A percentile compares a stretch with the other conserved stretches of the same genome.
Conservation (phyloP, 805 yeast species). For the Candida chilensis region DNA sequence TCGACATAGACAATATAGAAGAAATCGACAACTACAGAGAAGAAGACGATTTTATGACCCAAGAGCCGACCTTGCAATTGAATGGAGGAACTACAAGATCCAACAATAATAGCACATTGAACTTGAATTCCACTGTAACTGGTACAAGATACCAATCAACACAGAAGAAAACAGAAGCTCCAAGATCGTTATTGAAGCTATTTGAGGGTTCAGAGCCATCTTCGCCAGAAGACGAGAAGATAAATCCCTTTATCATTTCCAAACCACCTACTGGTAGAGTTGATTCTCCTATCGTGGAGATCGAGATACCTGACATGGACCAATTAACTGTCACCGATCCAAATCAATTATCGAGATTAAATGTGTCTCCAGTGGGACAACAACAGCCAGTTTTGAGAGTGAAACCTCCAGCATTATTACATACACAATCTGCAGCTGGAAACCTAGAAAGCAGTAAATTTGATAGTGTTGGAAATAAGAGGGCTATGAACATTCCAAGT, state of each 20-base stretch:
- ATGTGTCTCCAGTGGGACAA: too few species aligned
- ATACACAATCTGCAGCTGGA: conserved; percentile 33
- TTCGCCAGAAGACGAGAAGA: conserved; percentile 2
- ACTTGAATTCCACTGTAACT: too few species aligned
- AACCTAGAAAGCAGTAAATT: conserved; percentile 22
- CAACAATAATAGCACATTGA: neutral
- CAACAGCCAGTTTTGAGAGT: conserved; percentile 15
- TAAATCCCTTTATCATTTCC: neutral
- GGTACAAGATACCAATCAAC: too few species aligned
- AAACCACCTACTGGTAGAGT: conserved; percentile 15
- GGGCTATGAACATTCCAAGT: conserved; percentile 1
- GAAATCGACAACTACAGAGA: too few species aligned
- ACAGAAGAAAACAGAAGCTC: conserved; percentile 39
- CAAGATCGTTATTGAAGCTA: conserved; percentile 61
- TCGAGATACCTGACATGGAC: conserved; percentile 67
- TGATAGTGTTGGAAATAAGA: too few species aligned
- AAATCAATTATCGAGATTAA: conserved; percentile 1
- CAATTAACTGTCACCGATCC: conserved; percentile 11
- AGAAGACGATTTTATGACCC: neutral
- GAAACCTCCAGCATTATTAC: conserved; percentile 33
- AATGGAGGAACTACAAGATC: neutral
- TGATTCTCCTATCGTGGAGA: conserved; percentile 50
- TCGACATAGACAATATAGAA: too few species aligned
- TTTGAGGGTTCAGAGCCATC: conserved; percentile 41
- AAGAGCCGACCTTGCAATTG: neutral